These are phyloP conservation scores for Microbotryum scabiosae DNA, from an alignment of 1,284 basidiomycete species.

Conservation along the genomic window DNA sequence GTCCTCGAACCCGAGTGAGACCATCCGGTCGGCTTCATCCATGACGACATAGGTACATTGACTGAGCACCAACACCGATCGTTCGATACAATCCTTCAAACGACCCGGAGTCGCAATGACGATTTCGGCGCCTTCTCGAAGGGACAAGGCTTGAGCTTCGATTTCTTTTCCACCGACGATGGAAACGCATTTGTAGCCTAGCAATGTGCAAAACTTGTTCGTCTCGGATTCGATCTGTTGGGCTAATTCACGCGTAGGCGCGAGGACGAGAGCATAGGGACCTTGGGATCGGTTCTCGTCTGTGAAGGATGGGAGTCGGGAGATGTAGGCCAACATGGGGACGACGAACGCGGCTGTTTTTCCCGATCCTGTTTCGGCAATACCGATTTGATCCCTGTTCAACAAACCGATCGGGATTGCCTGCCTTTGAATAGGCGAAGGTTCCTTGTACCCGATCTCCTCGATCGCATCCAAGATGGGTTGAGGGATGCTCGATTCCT, in stretches of 20 bases:
- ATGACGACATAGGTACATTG: slow-evolving; percentile 98
- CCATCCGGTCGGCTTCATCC: slow-evolving; percentile 99
- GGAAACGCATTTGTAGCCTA: slow-evolving; percentile 88
- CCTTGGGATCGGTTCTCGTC: slow-evolving; percentile 89
- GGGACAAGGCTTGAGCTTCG: slow-evolving; percentile 92
- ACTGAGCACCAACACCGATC: slow-evolving; percentile 85
- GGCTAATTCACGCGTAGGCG: slow-evolving; percentile 93
- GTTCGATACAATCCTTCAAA: slow-evolving; percentile 92
- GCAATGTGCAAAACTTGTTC: slow-evolving; percentile 74
- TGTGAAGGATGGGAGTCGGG: slow-evolving; percentile 67
- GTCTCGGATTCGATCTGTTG: slow-evolving; percentile 94
- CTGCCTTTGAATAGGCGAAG: slow-evolving; percentile 92
- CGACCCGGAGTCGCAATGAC: slow-evolving; percentile 97
- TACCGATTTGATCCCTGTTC: slow-evolving; percentile 93
- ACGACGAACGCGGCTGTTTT: slow-evolving; percentile 99
- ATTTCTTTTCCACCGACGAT: slow-evolving; percentile 91
- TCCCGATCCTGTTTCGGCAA: slow-evolving; percentile 98
- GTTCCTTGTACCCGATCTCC: slow-evolving; percentile 89
- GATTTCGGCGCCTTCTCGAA: slow-evolving; percentile 92
- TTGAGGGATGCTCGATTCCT: slow-evolving; percentile 73
- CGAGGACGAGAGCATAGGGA: slow-evolving; percentile 86
- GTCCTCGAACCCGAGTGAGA: slow-evolving; percentile 90
- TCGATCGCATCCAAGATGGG: slow-evolving; percentile 76
- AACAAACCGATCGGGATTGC: slow-evolving; percentile 95
- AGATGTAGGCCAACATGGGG: slow-evolving; percentile 93